phyloP scores from a whole-genome alignment of 352 stramenopile species.

The Blastocystis sp. region DNA sequence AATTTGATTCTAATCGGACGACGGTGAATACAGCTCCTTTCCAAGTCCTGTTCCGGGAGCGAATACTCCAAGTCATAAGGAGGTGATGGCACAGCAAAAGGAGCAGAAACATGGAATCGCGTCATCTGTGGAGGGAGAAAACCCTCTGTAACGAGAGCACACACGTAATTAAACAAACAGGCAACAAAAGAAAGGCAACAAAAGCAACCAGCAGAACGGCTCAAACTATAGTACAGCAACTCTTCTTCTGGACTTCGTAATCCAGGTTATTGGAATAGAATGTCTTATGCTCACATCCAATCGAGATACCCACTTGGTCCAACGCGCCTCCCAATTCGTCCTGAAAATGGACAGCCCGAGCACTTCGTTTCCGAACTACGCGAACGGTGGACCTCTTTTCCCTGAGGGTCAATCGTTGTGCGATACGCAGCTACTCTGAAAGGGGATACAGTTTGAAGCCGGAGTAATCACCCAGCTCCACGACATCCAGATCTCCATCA shows the following conservation, averaged over 20 bases:
- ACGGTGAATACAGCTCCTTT: not conserved
- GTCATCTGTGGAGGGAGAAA: not conserved
- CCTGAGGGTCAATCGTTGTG: not conserved
- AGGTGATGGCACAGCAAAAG: not conserved
- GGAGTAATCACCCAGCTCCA: slow-evolving; percentile 56
- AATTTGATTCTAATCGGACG: not conserved
- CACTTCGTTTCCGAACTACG: not conserved
- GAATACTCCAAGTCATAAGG: not conserved
- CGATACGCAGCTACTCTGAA: not conserved
- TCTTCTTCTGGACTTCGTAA: slow-evolving; percentile 25
- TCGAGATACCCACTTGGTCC: slow-evolving; percentile 21
- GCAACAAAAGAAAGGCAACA: not conserved
- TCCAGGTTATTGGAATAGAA: slow-evolving; percentile 67
- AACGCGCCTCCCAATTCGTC: slow-evolving; percentile 30
- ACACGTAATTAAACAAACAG: not conserved
- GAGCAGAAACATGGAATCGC: not conserved
- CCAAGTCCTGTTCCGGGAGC: not conserved
- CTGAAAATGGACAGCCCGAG: slow-evolving; percentile 27
- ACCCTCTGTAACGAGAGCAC: not conserved
- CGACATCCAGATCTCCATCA: slow-evolving; percentile 10
- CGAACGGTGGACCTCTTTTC: slow-evolving; percentile 38
- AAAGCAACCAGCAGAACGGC: not conserved
- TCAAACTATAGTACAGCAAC: slow-evolving; percentile 66
- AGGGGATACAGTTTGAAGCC: slow-evolving; percentile 59
- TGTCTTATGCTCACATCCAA: slow-evolving; percentile 2